Conservation (phyloP, 2,329 filamentous ascomycete species). For the Neodidymelliopsis sp. region DNA sequence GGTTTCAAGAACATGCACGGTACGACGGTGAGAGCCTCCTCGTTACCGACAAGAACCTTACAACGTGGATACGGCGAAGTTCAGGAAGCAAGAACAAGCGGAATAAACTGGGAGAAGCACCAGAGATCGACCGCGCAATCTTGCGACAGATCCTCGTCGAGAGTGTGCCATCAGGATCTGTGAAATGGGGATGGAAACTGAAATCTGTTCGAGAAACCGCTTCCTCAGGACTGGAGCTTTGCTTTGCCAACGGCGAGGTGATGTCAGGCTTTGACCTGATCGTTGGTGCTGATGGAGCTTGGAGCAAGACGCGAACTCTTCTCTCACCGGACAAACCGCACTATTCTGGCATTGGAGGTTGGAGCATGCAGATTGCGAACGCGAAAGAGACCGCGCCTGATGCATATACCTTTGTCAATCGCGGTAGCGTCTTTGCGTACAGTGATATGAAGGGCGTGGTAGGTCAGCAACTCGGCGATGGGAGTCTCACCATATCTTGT, state of each 20-base stretch:
- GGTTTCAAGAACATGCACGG: slow-evolving; percentile 54
- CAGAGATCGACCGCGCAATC: slow-evolving; percentile 36
- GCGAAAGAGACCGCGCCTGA: slow-evolving; percentile 35
- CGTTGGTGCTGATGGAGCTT: slow-evolving; percentile 56
- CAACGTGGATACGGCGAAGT: slow-evolving; percentile 30
- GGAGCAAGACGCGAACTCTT: slow-evolving; percentile 48
- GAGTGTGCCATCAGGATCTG: slow-evolving; percentile 29
- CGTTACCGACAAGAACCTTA: slow-evolving; percentile 49
- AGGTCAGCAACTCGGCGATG: slow-evolving; percentile 47
- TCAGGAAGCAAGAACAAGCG: slow-evolving; percentile 19
- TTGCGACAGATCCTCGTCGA: slow-evolving; percentile 33
- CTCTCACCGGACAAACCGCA: slow-evolving; percentile 43
- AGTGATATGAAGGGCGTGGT: slow-evolving; percentile 37
- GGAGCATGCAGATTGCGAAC: slow-evolving; percentile 40
- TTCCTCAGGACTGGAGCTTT: slow-evolving; percentile 19
- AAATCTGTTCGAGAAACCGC: slow-evolving; percentile 22
- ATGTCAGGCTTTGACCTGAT: slow-evolving; percentile 51
- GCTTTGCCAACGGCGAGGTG: slow-evolving; percentile 38
- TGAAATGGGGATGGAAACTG: slow-evolving; percentile 37
- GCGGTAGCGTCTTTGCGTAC: slow-evolving; percentile 43
- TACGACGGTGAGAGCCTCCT: slow-evolving; percentile 55
- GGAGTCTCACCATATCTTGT: slow-evolving; percentile 36
- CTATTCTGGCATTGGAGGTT: slow-evolving; percentile 49
- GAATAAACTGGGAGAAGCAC: slow-evolving; percentile 26
- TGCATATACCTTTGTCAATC: slow-evolving; percentile 44